Conservation (phyloP, 257 asterid species). For the Mentha longifolia region DNA sequence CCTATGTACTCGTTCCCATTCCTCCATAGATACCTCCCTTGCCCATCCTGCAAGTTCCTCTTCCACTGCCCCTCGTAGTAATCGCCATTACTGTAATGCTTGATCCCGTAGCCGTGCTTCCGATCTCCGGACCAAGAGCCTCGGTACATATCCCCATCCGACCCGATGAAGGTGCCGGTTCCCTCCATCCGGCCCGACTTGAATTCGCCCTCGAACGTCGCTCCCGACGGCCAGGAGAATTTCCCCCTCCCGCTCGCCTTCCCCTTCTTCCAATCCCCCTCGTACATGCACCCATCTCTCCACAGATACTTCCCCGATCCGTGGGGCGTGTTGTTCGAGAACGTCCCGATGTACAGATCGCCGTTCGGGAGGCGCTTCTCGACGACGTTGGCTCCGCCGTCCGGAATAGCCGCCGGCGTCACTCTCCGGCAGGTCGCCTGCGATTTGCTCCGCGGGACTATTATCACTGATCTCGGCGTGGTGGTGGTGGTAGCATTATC, state of each 20-base stretch:
- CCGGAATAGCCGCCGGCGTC: conserved; percentile 58
- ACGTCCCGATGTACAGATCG: conserved; percentile 91
- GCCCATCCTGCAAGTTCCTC: conserved; percentile 79
- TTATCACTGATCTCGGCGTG: conserved; percentile 72
- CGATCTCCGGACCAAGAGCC: conserved; percentile 89
- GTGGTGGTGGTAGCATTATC: conserved; percentile 35
- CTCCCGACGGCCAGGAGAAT: conserved; percentile 98
- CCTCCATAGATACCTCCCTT: conserved; percentile 84
- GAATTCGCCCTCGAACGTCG: conserved; percentile 87
- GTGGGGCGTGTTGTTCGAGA: conserved; percentile 75
- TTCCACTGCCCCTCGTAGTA: conserved; percentile 87
- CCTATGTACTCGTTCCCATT: conserved; percentile 86
- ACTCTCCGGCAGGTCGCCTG: conserved; percentile 74
- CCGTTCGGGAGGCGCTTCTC: conserved; percentile 89
- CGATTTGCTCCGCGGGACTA: conserved; percentile 75
- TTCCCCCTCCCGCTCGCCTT: conserved; percentile 86
- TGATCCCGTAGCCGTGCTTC: conserved; percentile 83
- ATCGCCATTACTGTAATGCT: conserved; percentile 86
- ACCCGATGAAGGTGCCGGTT: conserved; percentile 72
- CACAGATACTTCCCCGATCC: conserved; percentile 96
- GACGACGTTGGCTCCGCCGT: conserved; percentile 27
- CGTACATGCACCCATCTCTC: conserved; percentile 96
- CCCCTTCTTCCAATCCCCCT: conserved; percentile 96
- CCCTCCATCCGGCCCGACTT: conserved; percentile 97
- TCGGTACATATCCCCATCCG: conserved; percentile 75